Conservation (phyloP, 176 grass and related monocot genomes). For the Phoenix roebelenii region DNA sequence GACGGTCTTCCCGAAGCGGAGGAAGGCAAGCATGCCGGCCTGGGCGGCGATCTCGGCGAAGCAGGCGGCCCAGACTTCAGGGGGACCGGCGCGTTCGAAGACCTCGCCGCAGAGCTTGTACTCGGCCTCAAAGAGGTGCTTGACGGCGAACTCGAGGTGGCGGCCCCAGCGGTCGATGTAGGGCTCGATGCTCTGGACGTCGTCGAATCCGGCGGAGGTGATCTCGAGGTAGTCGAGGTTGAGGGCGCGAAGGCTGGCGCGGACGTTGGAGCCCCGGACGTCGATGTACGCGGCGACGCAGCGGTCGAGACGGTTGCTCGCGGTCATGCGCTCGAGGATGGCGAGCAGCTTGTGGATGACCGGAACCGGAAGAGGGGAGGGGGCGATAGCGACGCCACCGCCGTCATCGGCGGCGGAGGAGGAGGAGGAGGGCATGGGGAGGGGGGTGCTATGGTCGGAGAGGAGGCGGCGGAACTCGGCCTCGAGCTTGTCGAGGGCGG, state of each 20-base stretch:
- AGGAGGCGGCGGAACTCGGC: constrained; percentile 58
- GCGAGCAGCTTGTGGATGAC: neutral
- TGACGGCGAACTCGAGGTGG: constrained; percentile 53
- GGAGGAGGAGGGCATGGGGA: constrained; percentile 31
- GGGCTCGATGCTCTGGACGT: constrained; percentile 36
- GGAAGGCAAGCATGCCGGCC: constrained; percentile 48
- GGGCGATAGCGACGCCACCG: constrained; percentile 1
- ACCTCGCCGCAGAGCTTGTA: constrained; percentile 48
- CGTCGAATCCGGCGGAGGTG: constrained; percentile 2
- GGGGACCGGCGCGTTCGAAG: constrained; percentile 26
- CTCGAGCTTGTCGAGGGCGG: constrained; percentile 58
- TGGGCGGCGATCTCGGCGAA: constrained; percentile 45
- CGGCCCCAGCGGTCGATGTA: constrained; percentile 37
- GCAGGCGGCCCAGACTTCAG: constrained; percentile 23
- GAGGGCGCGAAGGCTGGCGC: constrained; percentile 35
- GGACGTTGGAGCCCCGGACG: constrained; percentile 38
- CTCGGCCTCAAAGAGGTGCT: constrained; percentile 52
- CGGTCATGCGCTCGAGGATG: constrained; percentile 23
- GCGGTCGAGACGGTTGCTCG: constrained; percentile 27
- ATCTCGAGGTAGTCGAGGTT: constrained; percentile 45
- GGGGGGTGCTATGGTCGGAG: constrained; percentile 35
- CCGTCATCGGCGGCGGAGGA: neutral
- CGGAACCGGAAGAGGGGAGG: neutral
- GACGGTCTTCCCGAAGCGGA: constrained; percentile 46
- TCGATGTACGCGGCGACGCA: constrained; percentile 27